Percentiles rank a stretch among this genome's conserved stretches.
These are phyloP conservation scores for Plasmodium vivax DNA, from an alignment of 169 alveolate species.

Conservation along the genomic window DNA sequence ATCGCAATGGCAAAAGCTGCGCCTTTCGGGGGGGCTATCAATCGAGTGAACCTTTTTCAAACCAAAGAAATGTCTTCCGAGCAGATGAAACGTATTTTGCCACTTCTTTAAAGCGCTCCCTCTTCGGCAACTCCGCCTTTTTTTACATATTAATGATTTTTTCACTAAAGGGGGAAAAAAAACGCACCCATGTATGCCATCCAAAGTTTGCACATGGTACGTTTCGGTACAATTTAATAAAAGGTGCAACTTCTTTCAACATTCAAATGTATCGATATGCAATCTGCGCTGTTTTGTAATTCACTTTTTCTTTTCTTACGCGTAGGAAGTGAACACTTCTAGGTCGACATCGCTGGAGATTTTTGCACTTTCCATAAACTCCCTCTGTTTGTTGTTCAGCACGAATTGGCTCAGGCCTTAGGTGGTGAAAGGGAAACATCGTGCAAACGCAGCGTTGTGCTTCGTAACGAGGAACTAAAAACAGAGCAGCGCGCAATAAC, in stretches of 20 bases:
- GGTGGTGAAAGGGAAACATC: background rate
- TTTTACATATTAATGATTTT: background rate
- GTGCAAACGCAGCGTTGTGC: background rate
- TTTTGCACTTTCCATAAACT: conserved; percentile 34
- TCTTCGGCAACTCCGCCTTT: background rate
- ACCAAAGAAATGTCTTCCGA: background rate
- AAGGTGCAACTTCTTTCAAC: background rate
- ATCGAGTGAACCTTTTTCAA: background rate
- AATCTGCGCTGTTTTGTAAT: background rate
- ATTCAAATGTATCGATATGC: background rate
- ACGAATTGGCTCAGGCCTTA: conserved; percentile 72
- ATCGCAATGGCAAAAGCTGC: background rate
- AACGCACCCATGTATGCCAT: background rate
- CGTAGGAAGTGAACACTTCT: conserved; percentile 52
- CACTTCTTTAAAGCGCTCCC: background rate
- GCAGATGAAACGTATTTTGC: background rate
- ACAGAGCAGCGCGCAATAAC: background rate
- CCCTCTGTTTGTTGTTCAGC: conserved; percentile 62
- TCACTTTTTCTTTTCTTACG: conserved; percentile 24
- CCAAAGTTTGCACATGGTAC: background rate
- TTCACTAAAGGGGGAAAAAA: conserved; percentile 9
- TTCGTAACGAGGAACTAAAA: background rate
- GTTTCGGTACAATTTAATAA: background rate
- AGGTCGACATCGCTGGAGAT: conserved; percentile 18
- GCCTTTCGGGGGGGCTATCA: background rate